These are phyloP conservation scores for Crucibulum laeve DNA, from an alignment of 768 basidiomycete genomes.

Conservation along the genomic window DNA sequence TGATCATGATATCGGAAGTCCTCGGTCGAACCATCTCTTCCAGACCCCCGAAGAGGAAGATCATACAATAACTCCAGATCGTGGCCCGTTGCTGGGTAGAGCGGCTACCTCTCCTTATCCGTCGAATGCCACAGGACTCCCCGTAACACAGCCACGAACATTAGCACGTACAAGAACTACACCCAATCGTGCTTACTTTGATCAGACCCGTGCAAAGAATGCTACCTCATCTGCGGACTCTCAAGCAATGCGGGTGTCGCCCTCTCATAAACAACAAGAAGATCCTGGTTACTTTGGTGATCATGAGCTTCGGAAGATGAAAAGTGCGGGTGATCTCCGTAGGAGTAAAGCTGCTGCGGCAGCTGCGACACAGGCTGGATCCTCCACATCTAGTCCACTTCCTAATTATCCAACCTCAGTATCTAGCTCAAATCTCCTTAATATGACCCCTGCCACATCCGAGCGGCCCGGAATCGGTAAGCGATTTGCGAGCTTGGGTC, in stretches of 20 bases:
- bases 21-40: conserved; percentile 25
- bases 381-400: conserved; percentile 29
- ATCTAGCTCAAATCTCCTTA: conserved; percentile 65
- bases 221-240: conserved; percentile 18
- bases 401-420: conserved; percentile 56
- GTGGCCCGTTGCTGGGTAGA: conserved; percentile 48
- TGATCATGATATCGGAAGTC: conserved; percentile 46
- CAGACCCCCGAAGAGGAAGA: conserved; percentile 58
- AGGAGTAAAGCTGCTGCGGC: conserved; percentile 31
- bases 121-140: conserved; percentile 15
- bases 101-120: conserved; percentile 47
- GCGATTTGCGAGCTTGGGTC: conserved; percentile 69
- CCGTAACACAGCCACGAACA: conserved; percentile 29
- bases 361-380: conserved; percentile 19
- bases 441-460: conserved; percentile 28
- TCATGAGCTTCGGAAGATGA: conserved; percentile 76
- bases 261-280: conserved; percentile 21
- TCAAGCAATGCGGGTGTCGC: conserved; percentile 12
- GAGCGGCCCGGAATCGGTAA: conserved; percentile 27
- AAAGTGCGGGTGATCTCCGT: conserved; percentile 80
- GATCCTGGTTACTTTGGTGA: conserved; percentile 42
- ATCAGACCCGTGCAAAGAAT: conserved; percentile 34
- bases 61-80: conserved; percentile 68
- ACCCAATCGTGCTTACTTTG: conserved; percentile 56
- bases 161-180: conserved; percentile 72